phyloP scores from a whole-genome alignment of 2,329 filamentous ascomycete genomes.

The Elsinoe necatrix region DNA sequence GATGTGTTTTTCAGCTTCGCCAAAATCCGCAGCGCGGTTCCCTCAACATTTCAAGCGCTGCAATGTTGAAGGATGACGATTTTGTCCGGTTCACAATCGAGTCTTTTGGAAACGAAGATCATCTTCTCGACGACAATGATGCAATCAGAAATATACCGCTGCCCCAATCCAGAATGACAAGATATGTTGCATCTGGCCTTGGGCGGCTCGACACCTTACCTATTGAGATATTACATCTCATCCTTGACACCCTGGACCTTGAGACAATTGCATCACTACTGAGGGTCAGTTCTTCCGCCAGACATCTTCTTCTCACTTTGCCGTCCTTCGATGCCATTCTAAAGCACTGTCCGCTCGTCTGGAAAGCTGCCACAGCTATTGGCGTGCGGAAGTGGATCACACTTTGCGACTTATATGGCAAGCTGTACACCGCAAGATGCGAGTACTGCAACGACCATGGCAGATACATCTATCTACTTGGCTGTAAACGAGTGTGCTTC shows the following conservation, averaged over 20 bases:
- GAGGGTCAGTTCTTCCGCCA: neutral
- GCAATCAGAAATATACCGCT: neutral
- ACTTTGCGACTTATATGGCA: conserved; percentile 29
- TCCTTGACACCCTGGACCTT: neutral
- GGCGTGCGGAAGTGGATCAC: conserved; percentile 25
- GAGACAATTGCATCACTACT: neutral
- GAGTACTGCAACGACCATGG: conserved; percentile 32
- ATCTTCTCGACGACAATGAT: neutral
- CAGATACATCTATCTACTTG: conserved; percentile 34
- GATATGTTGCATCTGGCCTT: neutral
- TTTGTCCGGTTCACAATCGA: neutral
- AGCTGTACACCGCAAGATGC: conserved; percentile 29
- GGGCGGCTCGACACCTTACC: neutral
- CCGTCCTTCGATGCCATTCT: neutral
- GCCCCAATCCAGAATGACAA: neutral
- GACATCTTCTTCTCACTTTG: neutral
- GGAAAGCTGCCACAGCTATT: conserved; percentile 19
- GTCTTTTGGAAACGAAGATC: neutral
- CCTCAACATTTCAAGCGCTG: neutral
- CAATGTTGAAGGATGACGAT: neutral
- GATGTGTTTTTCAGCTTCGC: too few relatives aligned
- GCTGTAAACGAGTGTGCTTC: conserved; percentile 35
- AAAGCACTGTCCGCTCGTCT: neutral
- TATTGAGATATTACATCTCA: neutral
- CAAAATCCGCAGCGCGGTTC: too few relatives aligned